Percentiles rank a stretch among this genome's conserved stretches.
Conservation (phyloP, 371 early-diverging fungal genomes). For the Apophysomyces elegans region DNA sequence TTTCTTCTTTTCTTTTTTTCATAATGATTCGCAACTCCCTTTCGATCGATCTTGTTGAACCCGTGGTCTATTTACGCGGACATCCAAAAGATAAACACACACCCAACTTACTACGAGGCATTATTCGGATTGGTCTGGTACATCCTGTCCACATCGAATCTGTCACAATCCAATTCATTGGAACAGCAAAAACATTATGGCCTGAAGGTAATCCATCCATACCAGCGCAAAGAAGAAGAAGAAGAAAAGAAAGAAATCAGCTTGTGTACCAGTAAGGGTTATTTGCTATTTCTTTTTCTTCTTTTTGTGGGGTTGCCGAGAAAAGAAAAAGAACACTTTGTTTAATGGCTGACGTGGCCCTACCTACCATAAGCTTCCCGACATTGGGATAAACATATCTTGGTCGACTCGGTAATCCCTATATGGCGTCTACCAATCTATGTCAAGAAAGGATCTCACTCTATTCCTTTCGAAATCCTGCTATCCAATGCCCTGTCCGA, state of each 20-base stretch:
- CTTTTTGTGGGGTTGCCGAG: conserved; percentile 4
- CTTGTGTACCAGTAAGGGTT: no score
- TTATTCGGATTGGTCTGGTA: conserved; percentile 31
- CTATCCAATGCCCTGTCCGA: conserved; percentile 48
- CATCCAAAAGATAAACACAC: conserved; percentile 38
- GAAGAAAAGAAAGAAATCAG: no score
- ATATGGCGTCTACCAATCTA: conserved; percentile 31
- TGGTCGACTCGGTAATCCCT: conserved; percentile 40
- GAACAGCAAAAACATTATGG: conserved; percentile 48
- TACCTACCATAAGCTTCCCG: conserved; percentile 23
- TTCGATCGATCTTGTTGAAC: conserved; percentile 46
- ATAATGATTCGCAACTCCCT: conserved; percentile 42
- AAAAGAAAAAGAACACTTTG: neutral
- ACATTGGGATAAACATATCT: conserved; percentile 42
- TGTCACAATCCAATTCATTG: conserved; percentile 41
- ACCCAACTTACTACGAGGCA: conserved; percentile 42
- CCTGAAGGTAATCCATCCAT: conserved; percentile 36
- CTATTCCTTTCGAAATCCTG: conserved; percentile 47
- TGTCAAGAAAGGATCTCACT: conserved; percentile 37
- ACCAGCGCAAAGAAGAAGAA: no score
- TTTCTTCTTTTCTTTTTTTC: conserved; percentile 21
- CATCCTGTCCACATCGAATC: conserved; percentile 29
- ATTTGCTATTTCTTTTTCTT: conserved; percentile 2
- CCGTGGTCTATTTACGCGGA: conserved; percentile 40
- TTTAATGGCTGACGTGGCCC: neutral